Evolutionary conservation across 2,329 filamentous ascomycete genomes (phyloP).

Genomic region (Sclerotinia minor): DNA sequence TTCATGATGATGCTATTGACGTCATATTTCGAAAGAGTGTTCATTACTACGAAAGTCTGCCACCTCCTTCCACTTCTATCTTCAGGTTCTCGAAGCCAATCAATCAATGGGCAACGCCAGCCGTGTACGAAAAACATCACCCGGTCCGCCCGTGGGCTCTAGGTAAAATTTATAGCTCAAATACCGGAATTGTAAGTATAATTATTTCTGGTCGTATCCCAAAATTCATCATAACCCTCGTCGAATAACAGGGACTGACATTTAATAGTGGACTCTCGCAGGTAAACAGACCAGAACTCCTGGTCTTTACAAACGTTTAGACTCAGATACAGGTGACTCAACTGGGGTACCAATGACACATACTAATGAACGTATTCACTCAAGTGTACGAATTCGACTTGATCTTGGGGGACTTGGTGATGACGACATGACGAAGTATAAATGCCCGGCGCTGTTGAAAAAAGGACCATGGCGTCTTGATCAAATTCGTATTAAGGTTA

Average conservation of each 20-base stretch:
- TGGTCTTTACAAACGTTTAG: conserved; percentile 43
- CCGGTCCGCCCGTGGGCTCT: conserved; percentile 45
- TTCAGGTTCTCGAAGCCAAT: conserved; percentile 29
- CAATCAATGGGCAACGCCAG: conserved; percentile 49
- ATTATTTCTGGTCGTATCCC: not conserved
- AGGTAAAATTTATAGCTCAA: conserved; percentile 42
- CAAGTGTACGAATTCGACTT: conserved; percentile 40
- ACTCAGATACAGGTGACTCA: conserved; percentile 44
- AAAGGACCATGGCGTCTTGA: conserved; percentile 36
- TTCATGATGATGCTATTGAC: conserved; percentile 42
- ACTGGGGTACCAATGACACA: conserved; percentile 43
- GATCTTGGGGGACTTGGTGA: conserved; percentile 43
- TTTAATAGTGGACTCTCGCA: conserved; percentile 45
- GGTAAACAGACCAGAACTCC: conserved; percentile 43
- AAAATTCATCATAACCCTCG: conserved; percentile 33
- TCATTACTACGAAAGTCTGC: conserved; percentile 37
- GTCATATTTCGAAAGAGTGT: conserved; percentile 39
- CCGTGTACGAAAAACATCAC: conserved; percentile 50
- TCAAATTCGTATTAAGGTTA: conserved; percentile 32
- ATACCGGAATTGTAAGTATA: conserved; percentile 30
- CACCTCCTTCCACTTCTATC: conserved; percentile 27
- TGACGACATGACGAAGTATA: conserved; percentile 41
- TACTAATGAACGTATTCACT: conserved; percentile 45
- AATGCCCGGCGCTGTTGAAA: conserved; percentile 45
- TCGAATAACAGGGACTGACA: not conserved